Evolutionary conservation across 352 stramenopile species (phyloP).

Genomic region (Phytopythium montanum): DNA sequence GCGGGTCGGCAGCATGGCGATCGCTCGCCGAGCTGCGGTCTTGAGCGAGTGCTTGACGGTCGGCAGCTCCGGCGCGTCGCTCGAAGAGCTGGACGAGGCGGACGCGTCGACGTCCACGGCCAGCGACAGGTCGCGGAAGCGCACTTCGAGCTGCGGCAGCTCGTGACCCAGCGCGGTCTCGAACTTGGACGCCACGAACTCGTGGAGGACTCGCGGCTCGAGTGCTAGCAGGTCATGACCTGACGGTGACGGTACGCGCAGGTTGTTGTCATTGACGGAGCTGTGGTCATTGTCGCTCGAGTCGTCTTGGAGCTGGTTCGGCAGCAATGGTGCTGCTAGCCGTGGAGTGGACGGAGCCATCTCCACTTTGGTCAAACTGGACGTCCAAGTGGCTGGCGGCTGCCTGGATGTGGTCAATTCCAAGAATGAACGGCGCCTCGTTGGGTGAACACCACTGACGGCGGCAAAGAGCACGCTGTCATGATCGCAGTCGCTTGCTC

Average conservation of each 20-base stretch:
- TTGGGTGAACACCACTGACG: background rate
- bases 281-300: background rate
- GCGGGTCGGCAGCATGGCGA: background rate
- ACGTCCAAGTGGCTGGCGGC: background rate
- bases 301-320: background rate
- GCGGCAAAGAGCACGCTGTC: conserved; percentile 1
- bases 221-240: conserved; percentile 14
- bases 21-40: background rate
- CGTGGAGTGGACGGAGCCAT: conserved; percentile 1
- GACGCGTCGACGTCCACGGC: conserved; percentile 9
- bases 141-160: conserved; percentile 22
- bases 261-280: background rate
- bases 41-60: conserved; percentile 13
- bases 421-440: background rate
- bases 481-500: background rate
- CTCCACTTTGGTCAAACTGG: background rate
- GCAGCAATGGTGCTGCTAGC: background rate
- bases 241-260: conserved; percentile 9
- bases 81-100: conserved; percentile 1
- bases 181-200: conserved; percentile 17
- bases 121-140: conserved; percentile 18
- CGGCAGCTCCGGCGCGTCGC: conserved; percentile 12
- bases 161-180: conserved; percentile 11
- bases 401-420: background rate
- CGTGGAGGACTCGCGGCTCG: conserved; percentile 17